phyloP scores from a whole-genome alignment of 129 eudicot genomes.

The Flaveria robusta region DNA sequence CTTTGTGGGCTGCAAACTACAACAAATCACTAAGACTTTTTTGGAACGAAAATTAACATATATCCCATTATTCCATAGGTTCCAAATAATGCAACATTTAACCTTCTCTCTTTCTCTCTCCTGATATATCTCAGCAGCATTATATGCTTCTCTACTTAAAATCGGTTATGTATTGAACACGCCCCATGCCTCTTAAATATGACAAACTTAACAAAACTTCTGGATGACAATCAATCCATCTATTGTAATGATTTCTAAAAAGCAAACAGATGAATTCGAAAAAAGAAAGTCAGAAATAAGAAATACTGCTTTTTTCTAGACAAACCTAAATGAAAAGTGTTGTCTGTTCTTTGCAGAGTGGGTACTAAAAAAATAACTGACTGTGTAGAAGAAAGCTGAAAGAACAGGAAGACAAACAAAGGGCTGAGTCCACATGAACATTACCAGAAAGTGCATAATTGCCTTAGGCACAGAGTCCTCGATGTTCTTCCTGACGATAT shows the following conservation, averaged over 20 bases:
- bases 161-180: too few species aligned
- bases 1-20: background rate
- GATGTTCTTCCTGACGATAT: slow-evolving; percentile 91
- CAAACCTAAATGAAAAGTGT: background rate
- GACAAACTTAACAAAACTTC: background rate
- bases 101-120: too few species aligned
- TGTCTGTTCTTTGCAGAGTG: background rate
- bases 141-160: too few species aligned
- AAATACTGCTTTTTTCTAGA: slow-evolving; percentile 2
- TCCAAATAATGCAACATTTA: too few species aligned
- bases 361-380: background rate
- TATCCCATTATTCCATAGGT: background rate
- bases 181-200: background rate
- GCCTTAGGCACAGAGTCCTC: slow-evolving; percentile 95
- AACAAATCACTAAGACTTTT: background rate
- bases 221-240: background rate
- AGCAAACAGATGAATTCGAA: background rate
- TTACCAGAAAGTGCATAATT: slow-evolving; percentile 99
- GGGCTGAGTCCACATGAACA: background rate
- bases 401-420: background rate
- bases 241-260: background rate
- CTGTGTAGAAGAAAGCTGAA: background rate
- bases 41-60: background rate
- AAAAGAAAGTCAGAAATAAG: background rate
- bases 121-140: too few species aligned